phyloP scores from a whole-genome alignment of 2,329 filamentous ascomycete species.

The Calonectria pteridis region DNA sequence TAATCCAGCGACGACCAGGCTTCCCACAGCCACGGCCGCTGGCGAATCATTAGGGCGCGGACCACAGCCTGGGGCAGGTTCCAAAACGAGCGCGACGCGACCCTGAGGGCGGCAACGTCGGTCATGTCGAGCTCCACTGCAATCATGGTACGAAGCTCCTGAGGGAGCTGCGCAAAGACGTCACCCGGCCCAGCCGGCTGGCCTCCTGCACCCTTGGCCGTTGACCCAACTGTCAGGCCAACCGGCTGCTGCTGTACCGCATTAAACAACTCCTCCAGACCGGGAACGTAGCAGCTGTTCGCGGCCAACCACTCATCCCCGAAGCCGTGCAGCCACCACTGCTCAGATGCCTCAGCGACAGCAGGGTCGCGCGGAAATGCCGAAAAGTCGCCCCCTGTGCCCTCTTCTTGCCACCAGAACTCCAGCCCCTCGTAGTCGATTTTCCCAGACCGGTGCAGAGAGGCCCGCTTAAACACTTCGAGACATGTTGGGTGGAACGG shows the following conservation, averaged over 20 bases:
- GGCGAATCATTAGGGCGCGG: slow-evolving; percentile 13
- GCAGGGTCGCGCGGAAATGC: slow-evolving; percentile 24
- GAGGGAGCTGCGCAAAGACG: slow-evolving; percentile 20
- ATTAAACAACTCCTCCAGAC: slow-evolving; percentile 17
- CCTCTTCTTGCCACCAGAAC: slow-evolving; percentile 11
- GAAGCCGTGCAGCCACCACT: slow-evolving; percentile 29
- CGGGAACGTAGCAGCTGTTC: slow-evolving; percentile 37
- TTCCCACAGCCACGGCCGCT: slow-evolving; percentile 35
- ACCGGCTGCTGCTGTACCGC: neutral
- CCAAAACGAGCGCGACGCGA: slow-evolving; percentile 29
- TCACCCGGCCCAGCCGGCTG: neutral
- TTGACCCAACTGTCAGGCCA: neutral
- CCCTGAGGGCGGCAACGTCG: slow-evolving; percentile 29
- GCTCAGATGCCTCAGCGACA: neutral
- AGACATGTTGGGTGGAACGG: slow-evolving; percentile 48
- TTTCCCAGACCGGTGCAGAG: slow-evolving; percentile 19
- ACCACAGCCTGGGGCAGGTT: slow-evolving; percentile 23
- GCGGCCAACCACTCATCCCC: slow-evolving; percentile 35
- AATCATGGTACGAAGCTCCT: slow-evolving; percentile 29
- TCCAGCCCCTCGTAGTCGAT: slow-evolving; percentile 35
- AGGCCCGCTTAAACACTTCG: slow-evolving; percentile 46
- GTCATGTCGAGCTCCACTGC: slow-evolving; percentile 18
- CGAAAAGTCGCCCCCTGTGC: slow-evolving; percentile 19
- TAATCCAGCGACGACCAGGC: slow-evolving; percentile 30
- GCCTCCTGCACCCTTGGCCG: neutral